Base-by-base conservation (phyloP, 2,329 filamentous ascomycete genomes). In the Nemania sp. region DNA sequence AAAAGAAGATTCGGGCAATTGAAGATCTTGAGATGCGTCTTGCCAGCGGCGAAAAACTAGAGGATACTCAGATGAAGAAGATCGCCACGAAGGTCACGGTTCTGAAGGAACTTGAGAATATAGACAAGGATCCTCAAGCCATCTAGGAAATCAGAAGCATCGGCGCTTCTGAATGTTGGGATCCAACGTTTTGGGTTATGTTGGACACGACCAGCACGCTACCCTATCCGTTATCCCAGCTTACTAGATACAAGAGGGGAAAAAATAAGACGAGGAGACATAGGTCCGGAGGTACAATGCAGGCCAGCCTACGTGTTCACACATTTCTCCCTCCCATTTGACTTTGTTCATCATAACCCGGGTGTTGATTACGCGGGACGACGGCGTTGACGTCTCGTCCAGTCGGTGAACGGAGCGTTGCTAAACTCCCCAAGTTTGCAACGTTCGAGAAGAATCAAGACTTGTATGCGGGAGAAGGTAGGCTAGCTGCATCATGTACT, bases 21-120 rank as follows among this genome's bases (percentile, higher is more conserved):
- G 95, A 99, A 74, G 95, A 99, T 75, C 80, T 99, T 63, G 97
- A 98, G 82, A 97, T 98, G 93, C 87, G 95, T 58, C 87, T 93
- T 67, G 95, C 94, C 2, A 89, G 90, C 35, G 94, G 94, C 5
- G 95, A 99, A 83, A 98, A 97, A 83, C 80, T 99, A 62, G 95
- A 99, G 79, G 94, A 97, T 73, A 99, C 95, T 34, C 95, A 99
- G 80, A 87, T 99, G 77, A 96, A 97, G 83, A 99, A 99, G 85
- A 99, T 99, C 70, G 85, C 87, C 57, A 98, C 92, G 20, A 96
- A 98, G 80, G 81, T 87, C 50, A 78, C 84, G 15, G 94, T 99
- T 60, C 82, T 93, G 64, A 91, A 90, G 78, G 95, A 99, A 79
- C 80, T 99, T 61, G 85, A 90, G 48, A 79, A 76, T 7, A 74